Percentiles rank a stretch among this genome's conserved stretches.
These are phyloP conservation scores for Paulownia fortunei DNA, from an alignment of 257 asterid genomes.

Conservation along the genomic window DNA sequence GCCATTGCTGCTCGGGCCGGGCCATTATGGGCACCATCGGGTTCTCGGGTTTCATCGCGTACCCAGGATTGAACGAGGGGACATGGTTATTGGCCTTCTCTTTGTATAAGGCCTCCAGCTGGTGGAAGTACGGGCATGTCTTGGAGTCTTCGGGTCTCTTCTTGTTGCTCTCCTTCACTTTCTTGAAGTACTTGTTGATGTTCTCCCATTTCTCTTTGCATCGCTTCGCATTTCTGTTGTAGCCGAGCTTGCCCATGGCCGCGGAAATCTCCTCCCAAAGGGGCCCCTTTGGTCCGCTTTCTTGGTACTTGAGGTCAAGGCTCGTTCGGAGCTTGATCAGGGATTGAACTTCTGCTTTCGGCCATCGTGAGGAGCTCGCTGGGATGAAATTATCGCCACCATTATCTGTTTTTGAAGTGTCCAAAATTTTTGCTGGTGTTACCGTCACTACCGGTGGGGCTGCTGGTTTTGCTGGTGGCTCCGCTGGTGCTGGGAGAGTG, in stretches of 20 bases:
- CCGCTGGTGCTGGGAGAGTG: conserved; percentile 16
- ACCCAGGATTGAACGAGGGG: conserved; percentile 24
- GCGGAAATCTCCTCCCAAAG: conserved; percentile 92
- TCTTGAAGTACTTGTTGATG: conserved; percentile 91
- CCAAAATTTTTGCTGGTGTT: conserved; percentile 20
- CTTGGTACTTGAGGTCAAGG: conserved; percentile 79
- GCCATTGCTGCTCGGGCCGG: conserved; percentile 95
- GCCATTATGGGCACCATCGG: conserved; percentile 83
- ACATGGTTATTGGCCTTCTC: conserved; percentile 52
- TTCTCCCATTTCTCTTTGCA: conserved; percentile 99
- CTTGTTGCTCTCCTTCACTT: conserved; percentile 88
- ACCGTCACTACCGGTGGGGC: background rate
- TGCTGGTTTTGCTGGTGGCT: conserved; percentile 11
- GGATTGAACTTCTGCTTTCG: conserved; percentile 86
- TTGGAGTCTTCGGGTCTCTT: conserved; percentile 85
- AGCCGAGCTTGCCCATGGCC: conserved; percentile 72
- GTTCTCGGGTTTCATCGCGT: conserved; percentile 39
- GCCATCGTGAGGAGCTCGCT: conserved; percentile 83
- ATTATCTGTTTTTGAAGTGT: conserved; percentile 25
- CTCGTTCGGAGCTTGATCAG: conserved; percentile 70
- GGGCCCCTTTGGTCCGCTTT: conserved; percentile 90
- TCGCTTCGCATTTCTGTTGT: conserved; percentile 76
- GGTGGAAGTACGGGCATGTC: conserved; percentile 90
- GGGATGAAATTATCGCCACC: conserved; percentile 47
- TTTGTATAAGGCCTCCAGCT: conserved; percentile 81